phyloP scores from a whole-genome alignment of 1,139 yeast genomes.

The Diutina rugosa region DNA sequence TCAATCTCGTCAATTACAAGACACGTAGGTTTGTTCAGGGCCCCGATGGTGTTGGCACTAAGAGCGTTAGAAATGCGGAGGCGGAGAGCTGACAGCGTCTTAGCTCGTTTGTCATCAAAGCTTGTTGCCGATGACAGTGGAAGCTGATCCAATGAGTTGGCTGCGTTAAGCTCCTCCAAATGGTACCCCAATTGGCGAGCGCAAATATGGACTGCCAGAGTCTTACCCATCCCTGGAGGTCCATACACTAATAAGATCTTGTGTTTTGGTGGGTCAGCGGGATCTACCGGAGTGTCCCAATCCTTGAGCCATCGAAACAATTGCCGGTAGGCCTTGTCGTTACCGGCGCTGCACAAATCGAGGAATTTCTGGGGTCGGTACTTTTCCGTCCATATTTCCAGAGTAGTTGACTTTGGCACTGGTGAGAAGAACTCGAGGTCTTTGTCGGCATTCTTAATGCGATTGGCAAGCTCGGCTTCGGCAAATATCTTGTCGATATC shows the following conservation, averaged over 20 bases:
- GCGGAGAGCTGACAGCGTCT: conserved; percentile 18
- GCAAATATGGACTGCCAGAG: conserved; percentile 75
- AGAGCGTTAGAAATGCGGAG: conserved; percentile 57
- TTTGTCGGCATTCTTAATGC: conserved; percentile 11
- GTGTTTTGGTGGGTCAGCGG: conserved; percentile 55
- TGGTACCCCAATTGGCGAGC: conserved; percentile 77
- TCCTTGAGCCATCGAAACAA: conserved; percentile 69
- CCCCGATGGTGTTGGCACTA: conserved; percentile 43
- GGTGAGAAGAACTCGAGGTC: conserved; percentile 4
- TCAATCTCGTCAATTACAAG: conserved; percentile 84
- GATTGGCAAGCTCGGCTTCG: conserved; percentile 15
- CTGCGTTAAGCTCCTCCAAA: conserved; percentile 78
- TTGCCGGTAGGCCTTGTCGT: conserved; percentile 63
- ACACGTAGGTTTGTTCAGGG: conserved; percentile 58
- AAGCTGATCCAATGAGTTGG: conserved; percentile 43
- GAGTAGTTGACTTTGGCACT: conserved; percentile 4
- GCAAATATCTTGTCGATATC: conserved; percentile 20
- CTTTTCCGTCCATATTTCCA: conserved; percentile 59
- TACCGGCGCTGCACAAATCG: conserved; percentile 56
- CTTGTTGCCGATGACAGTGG: conserved; percentile 45
- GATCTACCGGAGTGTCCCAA: conserved; percentile 54
- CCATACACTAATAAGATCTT: conserved; percentile 72
- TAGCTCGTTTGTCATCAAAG: conserved; percentile 20
- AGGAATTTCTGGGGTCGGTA: conserved; percentile 67
- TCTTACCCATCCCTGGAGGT: conserved; percentile 94